A percentile compares a stretch with the other conserved stretches of the same genome.
phyloP scores from a whole-genome alignment of 345 rosid species.

The Pelargonium nanum region DNA sequence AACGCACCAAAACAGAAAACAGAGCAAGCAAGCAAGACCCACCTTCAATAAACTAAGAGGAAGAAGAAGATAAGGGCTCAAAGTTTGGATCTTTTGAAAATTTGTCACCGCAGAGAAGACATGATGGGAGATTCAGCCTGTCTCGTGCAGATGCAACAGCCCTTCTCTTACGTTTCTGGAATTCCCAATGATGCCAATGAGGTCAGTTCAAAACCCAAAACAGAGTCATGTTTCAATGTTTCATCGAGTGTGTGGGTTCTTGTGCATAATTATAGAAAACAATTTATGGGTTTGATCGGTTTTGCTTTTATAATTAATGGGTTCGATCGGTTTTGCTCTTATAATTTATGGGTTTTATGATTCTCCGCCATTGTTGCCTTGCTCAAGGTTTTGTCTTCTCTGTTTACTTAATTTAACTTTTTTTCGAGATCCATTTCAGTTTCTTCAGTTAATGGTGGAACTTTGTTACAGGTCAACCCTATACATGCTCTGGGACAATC shows the following conservation, averaged over 20 bases:
- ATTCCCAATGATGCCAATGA: constrained; percentile 1
- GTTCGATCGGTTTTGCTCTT: too few relatives aligned
- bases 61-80: background rate
- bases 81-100: background rate
- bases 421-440: background rate
- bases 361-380: too few relatives aligned
- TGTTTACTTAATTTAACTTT: too few relatives aligned
- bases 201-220: constrained; percentile 11
- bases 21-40: background rate
- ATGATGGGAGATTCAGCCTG: constrained; percentile 13
- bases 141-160: constrained; percentile 7
- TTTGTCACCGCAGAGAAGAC: background rate
- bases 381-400: too few relatives aligned
- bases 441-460: too few relatives aligned
- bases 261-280: background rate
- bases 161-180: constrained; percentile 20
- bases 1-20: background rate
- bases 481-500: constrained; percentile 26
- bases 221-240: too few relatives aligned
- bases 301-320: too few relatives aligned
- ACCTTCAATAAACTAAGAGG: background rate
- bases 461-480: constrained; percentile 21
- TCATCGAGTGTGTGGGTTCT: background rate
- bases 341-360: too few relatives aligned
- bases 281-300: too few relatives aligned